Evolutionary conservation across 345 rosid species (phyloP).

Genomic region (Corchorus capsularis): DNA sequence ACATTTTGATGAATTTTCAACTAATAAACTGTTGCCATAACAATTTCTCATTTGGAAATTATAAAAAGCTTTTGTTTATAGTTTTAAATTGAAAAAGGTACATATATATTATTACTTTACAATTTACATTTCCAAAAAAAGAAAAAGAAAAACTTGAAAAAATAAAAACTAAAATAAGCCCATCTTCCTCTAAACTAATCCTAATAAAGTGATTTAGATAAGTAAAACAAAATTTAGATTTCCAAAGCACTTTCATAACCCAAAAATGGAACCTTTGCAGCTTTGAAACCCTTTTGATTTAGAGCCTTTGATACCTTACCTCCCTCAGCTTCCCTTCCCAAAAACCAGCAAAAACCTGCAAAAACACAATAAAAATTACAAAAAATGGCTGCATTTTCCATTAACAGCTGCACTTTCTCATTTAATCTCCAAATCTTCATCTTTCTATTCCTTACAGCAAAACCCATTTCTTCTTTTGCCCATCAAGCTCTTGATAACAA

Average conservation of each 20-base stretch:
- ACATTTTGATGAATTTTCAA: too few species aligned
- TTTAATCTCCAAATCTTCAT: conserved; percentile 19
- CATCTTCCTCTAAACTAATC: not conserved
- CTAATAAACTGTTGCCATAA: too few species aligned
- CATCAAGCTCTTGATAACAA: conserved; percentile 23
- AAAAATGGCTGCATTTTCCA: conserved; percentile 29
- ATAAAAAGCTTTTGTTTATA: too few species aligned
- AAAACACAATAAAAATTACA: not conserved
- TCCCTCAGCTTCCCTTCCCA: not conserved
- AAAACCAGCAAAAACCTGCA: not conserved
- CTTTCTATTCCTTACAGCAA: conserved; percentile 23
- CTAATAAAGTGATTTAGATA: not conserved
- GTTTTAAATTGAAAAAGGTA: too few species aligned
- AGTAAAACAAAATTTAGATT: not conserved
- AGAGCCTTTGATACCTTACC: not conserved
- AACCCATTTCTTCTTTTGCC: conserved; percentile 23
- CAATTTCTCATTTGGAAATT: too few species aligned
- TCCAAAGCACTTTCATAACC: conserved; percentile 2
- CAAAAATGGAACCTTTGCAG: conserved; percentile 8
- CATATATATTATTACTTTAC: too few species aligned
- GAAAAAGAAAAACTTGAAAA: not conserved
- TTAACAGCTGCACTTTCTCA: conserved; percentile 2
- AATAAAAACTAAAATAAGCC: not conserved
- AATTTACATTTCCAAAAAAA: too few species aligned
- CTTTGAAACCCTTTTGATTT: not conserved